Conservation (phyloP, 495 filamentous ascomycete species). For the Penicillium turbatum region DNA sequence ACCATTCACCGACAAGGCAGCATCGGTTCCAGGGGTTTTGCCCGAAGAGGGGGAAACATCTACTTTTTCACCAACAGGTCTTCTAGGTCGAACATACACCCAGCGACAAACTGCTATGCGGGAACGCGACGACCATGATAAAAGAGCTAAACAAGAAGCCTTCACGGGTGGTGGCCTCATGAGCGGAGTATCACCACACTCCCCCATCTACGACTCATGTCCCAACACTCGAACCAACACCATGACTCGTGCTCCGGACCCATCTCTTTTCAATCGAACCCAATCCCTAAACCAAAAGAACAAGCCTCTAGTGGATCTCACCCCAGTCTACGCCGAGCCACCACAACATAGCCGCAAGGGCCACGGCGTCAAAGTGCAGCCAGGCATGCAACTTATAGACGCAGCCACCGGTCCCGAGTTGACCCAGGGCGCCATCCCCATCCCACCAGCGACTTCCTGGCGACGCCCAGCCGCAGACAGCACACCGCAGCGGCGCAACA, state of each 20-base stretch:
- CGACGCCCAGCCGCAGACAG: constrained; percentile 29
- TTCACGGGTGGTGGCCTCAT: constrained; percentile 24
- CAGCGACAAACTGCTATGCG: constrained; percentile 54
- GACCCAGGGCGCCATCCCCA: constrained; percentile 36
- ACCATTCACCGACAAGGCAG: constrained; percentile 6
- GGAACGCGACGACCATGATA: constrained; percentile 47
- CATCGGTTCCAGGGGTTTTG: constrained; percentile 14
- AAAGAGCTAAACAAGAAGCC: constrained; percentile 27
- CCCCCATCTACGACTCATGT: constrained; percentile 7
- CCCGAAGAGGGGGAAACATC: constrained; percentile 33
- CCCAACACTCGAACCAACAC: constrained; percentile 36
- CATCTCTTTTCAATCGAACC: constrained; percentile 21
- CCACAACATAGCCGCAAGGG: constrained; percentile 68
- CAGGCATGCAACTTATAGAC: constrained; percentile 60
- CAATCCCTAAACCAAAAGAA: constrained; percentile 36
- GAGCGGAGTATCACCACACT: constrained; percentile 8
- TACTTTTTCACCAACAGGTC: constrained; percentile 52
- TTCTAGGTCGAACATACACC: constrained; percentile 61
- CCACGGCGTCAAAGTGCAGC: constrained; percentile 59
- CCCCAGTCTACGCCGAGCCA: constrained; percentile 66
- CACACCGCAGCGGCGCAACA: constrained; percentile 28
- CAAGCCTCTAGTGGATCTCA: constrained; percentile 72
- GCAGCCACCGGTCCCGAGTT: constrained; percentile 54
- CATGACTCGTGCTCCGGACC: constrained; percentile 32
- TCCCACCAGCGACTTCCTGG: constrained; percentile 54